A percentile compares a stretch with the other conserved stretches of the same genome.
Evolutionary conservation across 2,329 filamentous ascomycete species (phyloP).

Genomic region (Calonectria honghensis): DNA sequence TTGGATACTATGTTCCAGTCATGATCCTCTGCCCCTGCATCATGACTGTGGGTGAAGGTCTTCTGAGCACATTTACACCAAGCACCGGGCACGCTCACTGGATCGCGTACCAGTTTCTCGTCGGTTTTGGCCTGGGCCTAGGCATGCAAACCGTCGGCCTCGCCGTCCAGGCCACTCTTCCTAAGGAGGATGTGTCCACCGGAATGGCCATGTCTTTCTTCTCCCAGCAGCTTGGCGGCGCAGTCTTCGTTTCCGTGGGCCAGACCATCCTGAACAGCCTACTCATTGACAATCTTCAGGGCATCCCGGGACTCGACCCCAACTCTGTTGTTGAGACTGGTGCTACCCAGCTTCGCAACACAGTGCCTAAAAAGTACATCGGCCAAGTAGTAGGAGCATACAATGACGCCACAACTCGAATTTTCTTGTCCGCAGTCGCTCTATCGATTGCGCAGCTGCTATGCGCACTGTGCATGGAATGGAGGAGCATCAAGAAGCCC

Average conservation of each 20-base stretch:
- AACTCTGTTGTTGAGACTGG: slow-evolving; percentile 67
- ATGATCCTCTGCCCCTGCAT: slow-evolving; percentile 72
- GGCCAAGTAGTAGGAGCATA: slow-evolving; percentile 76
- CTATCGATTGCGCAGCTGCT: slow-evolving; percentile 74
- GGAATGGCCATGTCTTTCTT: slow-evolving; percentile 76
- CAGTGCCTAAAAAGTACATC: slow-evolving; percentile 70
- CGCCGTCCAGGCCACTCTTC: slow-evolving; percentile 73
- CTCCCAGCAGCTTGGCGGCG: slow-evolving; percentile 75
- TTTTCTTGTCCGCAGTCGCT: slow-evolving; percentile 78
- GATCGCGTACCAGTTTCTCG: slow-evolving; percentile 76
- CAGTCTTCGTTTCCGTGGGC: slow-evolving; percentile 74
- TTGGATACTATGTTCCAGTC: slow-evolving; percentile 76
- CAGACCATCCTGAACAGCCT: slow-evolving; percentile 72
- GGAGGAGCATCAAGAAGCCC: slow-evolving; percentile 79
- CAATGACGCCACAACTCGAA: slow-evolving; percentile 77
- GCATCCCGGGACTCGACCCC: slow-evolving; percentile 66
- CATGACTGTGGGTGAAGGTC: slow-evolving; percentile 72
- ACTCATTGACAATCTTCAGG: slow-evolving; percentile 62
- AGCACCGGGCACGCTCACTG: slow-evolving; percentile 69
- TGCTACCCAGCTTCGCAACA: slow-evolving; percentile 75
- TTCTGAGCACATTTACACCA: slow-evolving; percentile 74
- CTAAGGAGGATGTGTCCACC: slow-evolving; percentile 70
- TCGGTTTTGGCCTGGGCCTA: slow-evolving; percentile 75
- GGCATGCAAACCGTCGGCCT: slow-evolving; percentile 76
- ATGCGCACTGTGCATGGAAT: slow-evolving; percentile 76